Conservation (phyloP, 495 filamentous ascomycete genomes). For the Viridothelium virens region DNA sequence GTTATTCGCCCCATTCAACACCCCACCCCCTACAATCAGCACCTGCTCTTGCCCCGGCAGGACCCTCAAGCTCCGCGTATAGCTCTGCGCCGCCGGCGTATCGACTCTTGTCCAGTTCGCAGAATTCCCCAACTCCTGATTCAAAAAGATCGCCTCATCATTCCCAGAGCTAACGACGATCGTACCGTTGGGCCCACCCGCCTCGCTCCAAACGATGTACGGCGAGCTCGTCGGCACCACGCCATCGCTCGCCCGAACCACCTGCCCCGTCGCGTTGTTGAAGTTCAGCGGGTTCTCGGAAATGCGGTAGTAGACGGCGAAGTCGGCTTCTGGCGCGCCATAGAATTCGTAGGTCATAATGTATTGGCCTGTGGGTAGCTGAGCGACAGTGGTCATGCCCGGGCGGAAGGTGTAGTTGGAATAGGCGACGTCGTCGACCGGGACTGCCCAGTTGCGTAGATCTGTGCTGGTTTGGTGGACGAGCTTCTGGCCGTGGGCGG, state of each 20-base stretch:
- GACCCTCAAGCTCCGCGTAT: conserved; percentile 42
- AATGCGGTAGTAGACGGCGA: conserved; percentile 54
- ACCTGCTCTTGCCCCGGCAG: conserved; percentile 13
- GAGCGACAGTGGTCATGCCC: conserved; percentile 56
- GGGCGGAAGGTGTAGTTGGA: conserved; percentile 54
- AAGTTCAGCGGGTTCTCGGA: conserved; percentile 49
- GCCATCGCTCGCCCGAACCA: conserved; percentile 42
- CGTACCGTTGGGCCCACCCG: conserved; percentile 31
- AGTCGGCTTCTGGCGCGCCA: conserved; percentile 42
- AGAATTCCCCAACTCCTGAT: conserved; percentile 46
- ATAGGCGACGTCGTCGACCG: conserved; percentile 55
- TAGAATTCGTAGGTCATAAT: conserved; percentile 60
- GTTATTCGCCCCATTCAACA: conserved; percentile 18
- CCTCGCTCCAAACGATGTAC: conserved; percentile 34
- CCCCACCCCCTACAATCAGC: conserved; percentile 18
- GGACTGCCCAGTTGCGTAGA: conserved; percentile 48
- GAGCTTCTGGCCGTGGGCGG: conserved; percentile 57
- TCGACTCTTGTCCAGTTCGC: conserved; percentile 48
- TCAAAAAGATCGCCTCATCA: conserved; percentile 49
- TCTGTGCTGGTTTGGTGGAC: conserved; percentile 53
- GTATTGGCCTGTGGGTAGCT: conserved; percentile 53
- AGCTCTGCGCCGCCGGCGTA: conserved; percentile 43
- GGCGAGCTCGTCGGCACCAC: conserved; percentile 43
- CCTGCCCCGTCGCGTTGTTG: conserved; percentile 35
- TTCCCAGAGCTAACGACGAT: conserved; percentile 48